Base-by-base conservation (phyloP, 495 filamentous ascomycete genomes). In the Aspergillus indologenus region DNA sequence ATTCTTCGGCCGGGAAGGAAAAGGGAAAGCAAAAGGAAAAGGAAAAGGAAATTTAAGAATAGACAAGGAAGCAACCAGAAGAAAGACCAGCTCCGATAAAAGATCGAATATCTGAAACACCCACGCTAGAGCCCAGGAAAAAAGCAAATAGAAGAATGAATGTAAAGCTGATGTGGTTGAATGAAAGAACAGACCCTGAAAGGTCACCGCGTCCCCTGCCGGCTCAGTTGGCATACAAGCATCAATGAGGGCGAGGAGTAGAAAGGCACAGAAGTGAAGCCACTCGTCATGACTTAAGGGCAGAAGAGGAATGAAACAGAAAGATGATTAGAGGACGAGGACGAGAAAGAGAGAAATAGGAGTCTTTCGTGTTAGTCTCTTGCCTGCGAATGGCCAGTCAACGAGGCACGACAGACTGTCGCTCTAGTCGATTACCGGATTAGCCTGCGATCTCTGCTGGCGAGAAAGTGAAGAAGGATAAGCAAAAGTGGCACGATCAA, bases 141-240 rank as follows among this genome's bases (percentile, higher is more conserved):
- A 51, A 51, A 51, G 53, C 20, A 54, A 55, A 53, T 20, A 26
- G 40, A 48, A 57, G 21, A 53, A 44, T 5, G 22, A 19, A 18
- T 44, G 40, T 20, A 47, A n/a, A 29, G 9, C 9, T 50, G 21
- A 31, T 44, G 51, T 22, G 21, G 23, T 51, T 44, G 48, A 45
- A 62, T 31, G 40, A 34, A 57, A 42, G 11, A 21, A 45, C n/a
- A 26, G 19, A 49, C 34, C 7, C 45, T 15, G 42, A 26, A 23
- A 18, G 53, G 59, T 49, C 18, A 57, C 45, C 47, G 47, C 47
- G 34, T 53, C 50, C 29, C 48, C 23, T 26, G 22, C 43, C 44
- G 24, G 48, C 53, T 52, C 59, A 57, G 59, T 57, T 57, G 54
- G 18, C 54, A 51, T 57, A 54, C 59, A 53, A 51, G 48, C 48